Evolutionary conservation across 176 grass and related monocot species (phyloP).

Genomic region (Rhipidocladum racemiflorum): DNA sequence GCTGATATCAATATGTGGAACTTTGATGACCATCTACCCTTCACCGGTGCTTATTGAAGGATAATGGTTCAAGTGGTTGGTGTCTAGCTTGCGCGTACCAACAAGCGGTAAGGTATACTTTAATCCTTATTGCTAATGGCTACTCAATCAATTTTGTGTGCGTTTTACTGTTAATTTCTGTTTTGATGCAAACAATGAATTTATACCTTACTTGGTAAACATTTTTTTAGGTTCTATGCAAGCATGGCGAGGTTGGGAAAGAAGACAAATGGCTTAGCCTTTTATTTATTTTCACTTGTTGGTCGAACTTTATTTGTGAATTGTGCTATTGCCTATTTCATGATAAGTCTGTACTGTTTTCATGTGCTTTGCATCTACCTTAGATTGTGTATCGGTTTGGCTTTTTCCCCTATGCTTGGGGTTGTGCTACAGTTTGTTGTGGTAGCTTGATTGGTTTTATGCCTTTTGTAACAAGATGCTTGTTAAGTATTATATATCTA

Average conservation of each 20-base stretch:
- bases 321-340: neutral
- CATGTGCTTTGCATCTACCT: neutral
- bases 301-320: neutral
- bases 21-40: neutral
- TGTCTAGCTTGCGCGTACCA: neutral
- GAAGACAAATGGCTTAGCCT: neutral
- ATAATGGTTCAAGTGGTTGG: neutral
- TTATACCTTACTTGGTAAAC: neutral
- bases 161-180: neutral
- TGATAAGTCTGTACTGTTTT: neutral
- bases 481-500: no score
- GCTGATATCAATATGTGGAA: neutral
- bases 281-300: neutral
- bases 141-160: neutral
- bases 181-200: neutral
- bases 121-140: neutral
- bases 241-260: neutral
- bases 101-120: neutral
- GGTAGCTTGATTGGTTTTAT: neutral
- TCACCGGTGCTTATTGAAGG: neutral
- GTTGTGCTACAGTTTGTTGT: neutral
- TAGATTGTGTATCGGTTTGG: neutral
- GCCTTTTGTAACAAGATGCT: neutral
- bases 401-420: neutral
- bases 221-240: neutral